Conservation (phyloP, 148 eudicot species). For the Camellia granthamiana region DNA sequence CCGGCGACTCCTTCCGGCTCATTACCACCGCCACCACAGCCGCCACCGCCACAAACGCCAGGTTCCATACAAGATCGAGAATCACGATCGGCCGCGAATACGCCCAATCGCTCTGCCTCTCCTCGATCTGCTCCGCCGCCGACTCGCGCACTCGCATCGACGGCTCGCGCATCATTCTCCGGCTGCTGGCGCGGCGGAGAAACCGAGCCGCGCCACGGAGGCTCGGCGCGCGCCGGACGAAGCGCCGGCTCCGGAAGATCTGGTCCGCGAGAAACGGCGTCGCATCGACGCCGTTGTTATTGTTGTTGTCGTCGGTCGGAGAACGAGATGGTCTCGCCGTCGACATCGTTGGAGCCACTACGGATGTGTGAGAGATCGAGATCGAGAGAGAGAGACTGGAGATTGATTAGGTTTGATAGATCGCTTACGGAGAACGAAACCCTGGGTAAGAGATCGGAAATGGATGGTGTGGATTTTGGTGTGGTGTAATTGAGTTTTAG, state of each 20-base stretch:
- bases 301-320: conserved; percentile 16
- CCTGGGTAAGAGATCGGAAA: too few relatives aligned
- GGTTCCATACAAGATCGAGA: conserved; percentile 67
- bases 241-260: conserved; percentile 28
- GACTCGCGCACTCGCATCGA: conserved; percentile 68
- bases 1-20: conserved; percentile 45
- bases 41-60: conserved; percentile 41
- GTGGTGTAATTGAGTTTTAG: too few relatives aligned
- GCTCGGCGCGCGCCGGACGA: conserved; percentile 37
- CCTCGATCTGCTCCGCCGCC: conserved; percentile 72
- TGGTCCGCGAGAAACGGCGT: conserved; percentile 43
- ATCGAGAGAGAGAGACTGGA: too few relatives aligned
- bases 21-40: conserved; percentile 37
- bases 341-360: not conserved
- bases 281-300: conserved; percentile 28
- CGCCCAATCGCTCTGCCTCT: conserved; percentile 74
- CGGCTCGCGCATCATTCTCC: conserved; percentile 58
- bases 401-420: too few relatives aligned
- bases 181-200: conserved; percentile 58
- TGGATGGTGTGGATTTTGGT: too few relatives aligned
- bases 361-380: too few relatives aligned
- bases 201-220: conserved; percentile 63
- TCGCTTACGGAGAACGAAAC: too few relatives aligned
- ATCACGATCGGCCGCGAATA: conserved; percentile 60
- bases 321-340: conserved; percentile 15